These are phyloP conservation scores for Pseudonectria foliicola DNA, from an alignment of 2,329 filamentous ascomycete species.

Conservation along the genomic window DNA sequence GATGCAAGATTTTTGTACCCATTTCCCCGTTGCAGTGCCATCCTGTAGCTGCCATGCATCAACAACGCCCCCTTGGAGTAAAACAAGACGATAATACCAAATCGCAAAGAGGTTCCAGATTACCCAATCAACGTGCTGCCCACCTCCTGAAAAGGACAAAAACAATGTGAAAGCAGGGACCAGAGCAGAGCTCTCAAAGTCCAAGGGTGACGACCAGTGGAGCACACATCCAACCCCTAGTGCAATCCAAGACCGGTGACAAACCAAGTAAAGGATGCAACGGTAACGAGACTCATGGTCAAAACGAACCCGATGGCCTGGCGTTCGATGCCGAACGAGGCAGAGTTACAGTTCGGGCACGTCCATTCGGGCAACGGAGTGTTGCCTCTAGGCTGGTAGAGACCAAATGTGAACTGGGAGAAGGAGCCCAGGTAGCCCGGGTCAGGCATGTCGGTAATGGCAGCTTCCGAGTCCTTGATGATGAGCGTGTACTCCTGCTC, in stretches of 20 bases:
- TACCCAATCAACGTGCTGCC: no score
- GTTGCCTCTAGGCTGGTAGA: slow-evolving; percentile 49
- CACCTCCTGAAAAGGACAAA: no score
- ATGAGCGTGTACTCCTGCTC: slow-evolving; percentile 54
- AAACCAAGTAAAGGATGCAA: slow-evolving; percentile 59
- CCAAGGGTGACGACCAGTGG: slow-evolving; percentile 5
- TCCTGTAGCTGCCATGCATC: slow-evolving; percentile 9
- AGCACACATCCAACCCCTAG: slow-evolving; percentile 8
- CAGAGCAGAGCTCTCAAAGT: slow-evolving; percentile 7
- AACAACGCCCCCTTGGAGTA: slow-evolving; percentile 14
- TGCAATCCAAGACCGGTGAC: slow-evolving; percentile 43
- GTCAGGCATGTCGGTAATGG: slow-evolving; percentile 41
- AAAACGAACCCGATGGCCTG: slow-evolving; percentile 44
- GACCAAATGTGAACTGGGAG: slow-evolving; percentile 46
- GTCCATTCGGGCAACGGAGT: slow-evolving; percentile 43
- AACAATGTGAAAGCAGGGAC: slow-evolving; percentile 2
- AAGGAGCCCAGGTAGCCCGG: slow-evolving; percentile 49
- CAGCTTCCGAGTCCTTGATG: slow-evolving; percentile 51
- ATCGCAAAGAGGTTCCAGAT: no score
- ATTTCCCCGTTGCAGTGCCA: slow-evolving; percentile 6
- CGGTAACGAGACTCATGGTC: slow-evolving; percentile 48
- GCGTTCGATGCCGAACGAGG: slow-evolving; percentile 38
- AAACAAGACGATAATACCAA: no score
- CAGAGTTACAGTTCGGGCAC: slow-evolving; percentile 52
- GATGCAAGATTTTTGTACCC: slow-evolving; percentile 3